Evolutionary conservation across 345 rosid species (phyloP).

Genomic region (Heritiera littoralis): DNA sequence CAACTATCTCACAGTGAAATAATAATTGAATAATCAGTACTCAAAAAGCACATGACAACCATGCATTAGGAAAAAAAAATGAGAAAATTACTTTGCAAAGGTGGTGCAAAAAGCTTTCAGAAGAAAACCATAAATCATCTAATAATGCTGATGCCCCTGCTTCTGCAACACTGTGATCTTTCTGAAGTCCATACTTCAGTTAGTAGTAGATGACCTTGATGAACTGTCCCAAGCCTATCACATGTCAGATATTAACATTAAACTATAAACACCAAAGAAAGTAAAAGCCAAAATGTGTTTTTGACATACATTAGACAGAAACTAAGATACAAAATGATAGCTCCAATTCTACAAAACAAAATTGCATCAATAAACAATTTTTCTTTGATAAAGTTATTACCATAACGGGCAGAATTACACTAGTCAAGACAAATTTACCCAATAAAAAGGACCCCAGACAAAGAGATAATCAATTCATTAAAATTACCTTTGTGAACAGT

Average conservation of each 20-base stretch:
- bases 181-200: slow-evolving; percentile 81
- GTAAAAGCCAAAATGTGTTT: not conserved
- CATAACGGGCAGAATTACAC: no score
- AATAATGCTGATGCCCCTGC: slow-evolving; percentile 54
- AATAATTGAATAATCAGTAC: no score
- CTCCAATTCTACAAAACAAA: no score
- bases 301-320: not conserved
- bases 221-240: slow-evolving; percentile 54
- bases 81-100: slow-evolving; percentile 64
- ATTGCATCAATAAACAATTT: no score
- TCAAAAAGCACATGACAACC: no score
- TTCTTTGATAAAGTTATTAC: no score
- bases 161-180: slow-evolving; percentile 51
- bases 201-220: slow-evolving; percentile 77
- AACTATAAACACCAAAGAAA: not conserved
- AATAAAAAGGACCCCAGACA: no score
- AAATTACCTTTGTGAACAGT: slow-evolving; percentile 71
- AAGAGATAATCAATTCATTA: not conserved
- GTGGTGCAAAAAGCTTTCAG: slow-evolving; percentile 75
- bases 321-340: no score
- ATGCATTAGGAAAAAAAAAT: not conserved
- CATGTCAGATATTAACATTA: slow-evolving; percentile 12
- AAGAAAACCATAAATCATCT: slow-evolving; percentile 82
- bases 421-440: no score
- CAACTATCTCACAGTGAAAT: no score